Base-by-base conservation (phyloP, 202 grass and related monocot species). In the Saccharum hybrid region DNA sequence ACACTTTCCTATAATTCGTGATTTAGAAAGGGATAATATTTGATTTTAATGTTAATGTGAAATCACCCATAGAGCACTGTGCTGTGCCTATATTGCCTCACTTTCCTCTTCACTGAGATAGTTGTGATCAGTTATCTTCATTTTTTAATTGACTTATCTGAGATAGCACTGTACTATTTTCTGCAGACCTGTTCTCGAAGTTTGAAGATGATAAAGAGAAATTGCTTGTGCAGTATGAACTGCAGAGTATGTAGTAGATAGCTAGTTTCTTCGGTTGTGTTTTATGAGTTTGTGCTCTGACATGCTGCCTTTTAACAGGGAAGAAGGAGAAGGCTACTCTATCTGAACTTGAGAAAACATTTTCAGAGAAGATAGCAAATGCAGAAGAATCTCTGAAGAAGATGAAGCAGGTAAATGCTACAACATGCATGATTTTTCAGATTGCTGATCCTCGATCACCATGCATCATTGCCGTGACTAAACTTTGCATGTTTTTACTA, bases 201-300 rank as follows among this genome's bases (percentile, higher is more conserved):
- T 93, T 87, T 74, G 94, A 97, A 88, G 82, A 90, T 84, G 94
- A 93, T 82, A 97, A 94, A 83, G 92, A 91, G 66, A 97, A 94
- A 86, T 59, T 97, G 39, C 77, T 84, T 68, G 42, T 73, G 65
- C 90, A 88, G 79, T 94, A 94, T 71, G 94, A 94, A 79, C 87
- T 94, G 28, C 88, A 93, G 56, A 88, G 92, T 93, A 77, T 91
- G 88, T 80, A 93, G 82, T 84, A 45, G 42, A 77, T 46, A 4
- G 7, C n/a, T 16, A 74, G 43, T 82, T 65, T 21, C 2, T 4
- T 74, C 13, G 18, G 16, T 80, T 69, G 8, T 30, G 65, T 33
- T 28, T 57, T 68, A 80, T 41, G 19, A 46, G 34, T 34, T 77
- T 3, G 10, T 76, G 26, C 10, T 85, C 78, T 81, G 34, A 69